phyloP scores from a whole-genome alignment of 2,329 filamentous ascomycete genomes.

The Xylaria sp. region DNA sequence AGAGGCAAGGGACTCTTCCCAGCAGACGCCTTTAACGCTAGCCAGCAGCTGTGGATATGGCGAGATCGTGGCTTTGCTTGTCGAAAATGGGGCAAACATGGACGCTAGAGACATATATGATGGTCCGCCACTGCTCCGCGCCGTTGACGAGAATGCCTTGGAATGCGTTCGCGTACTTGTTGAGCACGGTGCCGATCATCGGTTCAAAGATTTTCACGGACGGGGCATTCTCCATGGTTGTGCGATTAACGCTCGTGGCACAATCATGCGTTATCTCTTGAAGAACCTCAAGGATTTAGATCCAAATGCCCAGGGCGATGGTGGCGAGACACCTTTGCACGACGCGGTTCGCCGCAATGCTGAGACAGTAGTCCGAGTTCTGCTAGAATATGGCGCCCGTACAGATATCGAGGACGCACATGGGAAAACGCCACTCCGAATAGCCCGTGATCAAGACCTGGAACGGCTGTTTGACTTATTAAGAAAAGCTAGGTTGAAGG shows the following conservation, averaged over 20 bases:
- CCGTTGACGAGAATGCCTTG: slow-evolving; percentile 1
- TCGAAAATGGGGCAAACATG: neutral
- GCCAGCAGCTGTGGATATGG: neutral
- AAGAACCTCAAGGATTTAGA: neutral
- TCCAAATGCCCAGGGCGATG: neutral
- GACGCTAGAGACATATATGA: neutral
- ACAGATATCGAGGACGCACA: neutral
- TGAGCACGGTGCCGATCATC: neutral
- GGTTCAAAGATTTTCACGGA: slow-evolving; percentile 4
- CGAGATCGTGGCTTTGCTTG: neutral
- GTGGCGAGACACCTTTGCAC: neutral
- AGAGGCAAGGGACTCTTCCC: neutral
- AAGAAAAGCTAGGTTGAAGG: neutral
- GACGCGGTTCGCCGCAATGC: neutral
- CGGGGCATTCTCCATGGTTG: slow-evolving; percentile 4
- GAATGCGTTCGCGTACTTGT: slow-evolving; percentile 4
- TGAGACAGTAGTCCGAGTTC: neutral
- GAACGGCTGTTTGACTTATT: neutral
- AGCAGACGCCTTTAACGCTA: neutral
- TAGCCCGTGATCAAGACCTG: slow-evolving; percentile 1
- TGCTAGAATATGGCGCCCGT: neutral
- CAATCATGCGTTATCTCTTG: neutral
- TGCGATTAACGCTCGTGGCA: slow-evolving; percentile 3
- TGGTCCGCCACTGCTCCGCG: neutral
- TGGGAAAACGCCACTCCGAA: neutral